Conservation (phyloP, 306 rosid species). For the Vachellia pachyceras region DNA sequence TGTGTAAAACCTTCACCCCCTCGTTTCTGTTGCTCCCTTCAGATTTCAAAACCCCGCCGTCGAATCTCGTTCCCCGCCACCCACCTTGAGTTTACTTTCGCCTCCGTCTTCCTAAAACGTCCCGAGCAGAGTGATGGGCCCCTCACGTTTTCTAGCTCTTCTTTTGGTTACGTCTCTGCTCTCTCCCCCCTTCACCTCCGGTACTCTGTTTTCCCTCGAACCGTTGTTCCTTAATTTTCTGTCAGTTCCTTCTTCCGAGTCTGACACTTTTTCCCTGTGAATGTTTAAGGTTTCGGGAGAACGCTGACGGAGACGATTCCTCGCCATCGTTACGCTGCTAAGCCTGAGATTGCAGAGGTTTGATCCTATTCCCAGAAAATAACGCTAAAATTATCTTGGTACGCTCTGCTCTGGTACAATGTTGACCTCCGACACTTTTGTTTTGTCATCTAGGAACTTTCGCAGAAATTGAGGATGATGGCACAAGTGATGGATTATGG, state of each 20-base stretch:
- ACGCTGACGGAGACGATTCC: constrained; percentile 43
- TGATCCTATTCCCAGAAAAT: background rate
- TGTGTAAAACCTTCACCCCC: background rate
- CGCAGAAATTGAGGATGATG: constrained; percentile 27
- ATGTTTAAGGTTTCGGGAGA: constrained; percentile 59
- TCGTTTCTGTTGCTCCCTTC: background rate
- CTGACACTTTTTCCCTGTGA: background rate
- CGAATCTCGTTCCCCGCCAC: background rate
- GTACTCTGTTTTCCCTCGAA: constrained; percentile 30
- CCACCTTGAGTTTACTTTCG: background rate
- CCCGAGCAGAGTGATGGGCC: constrained; percentile 54
- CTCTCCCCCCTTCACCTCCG: constrained; percentile 54
- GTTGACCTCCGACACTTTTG: background rate
- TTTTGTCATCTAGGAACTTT: constrained; percentile 46
- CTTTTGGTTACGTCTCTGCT: constrained; percentile 57
- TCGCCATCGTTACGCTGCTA: constrained; percentile 22
- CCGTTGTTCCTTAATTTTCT: background rate
- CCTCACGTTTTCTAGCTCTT: constrained; percentile 46
- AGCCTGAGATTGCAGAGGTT: constrained; percentile 41
- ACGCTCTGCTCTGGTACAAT: background rate
- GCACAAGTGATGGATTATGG: constrained; percentile 63
- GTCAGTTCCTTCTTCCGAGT: constrained; percentile 6
- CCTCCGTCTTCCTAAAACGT: constrained; percentile 32
- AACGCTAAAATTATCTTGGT: background rate
- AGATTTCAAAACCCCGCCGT: background rate